These are phyloP conservation scores for Escallonia herrerae DNA, from an alignment of 129 eudicot species.

Conservation along the genomic window DNA sequence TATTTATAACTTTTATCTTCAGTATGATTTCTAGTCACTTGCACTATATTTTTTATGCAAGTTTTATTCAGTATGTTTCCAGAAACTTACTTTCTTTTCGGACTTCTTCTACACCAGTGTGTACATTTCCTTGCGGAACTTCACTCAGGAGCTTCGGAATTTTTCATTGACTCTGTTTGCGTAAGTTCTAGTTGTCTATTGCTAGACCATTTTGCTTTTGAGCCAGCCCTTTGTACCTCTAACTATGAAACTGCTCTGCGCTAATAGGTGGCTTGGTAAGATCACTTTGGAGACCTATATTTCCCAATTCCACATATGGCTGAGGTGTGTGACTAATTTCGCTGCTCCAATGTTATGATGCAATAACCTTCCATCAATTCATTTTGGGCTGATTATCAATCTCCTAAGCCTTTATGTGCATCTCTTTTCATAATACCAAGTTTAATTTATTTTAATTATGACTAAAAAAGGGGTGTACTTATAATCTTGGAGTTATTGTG, in stretches of 20 bases:
- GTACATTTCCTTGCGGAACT: conserved; percentile 86
- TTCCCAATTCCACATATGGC: conserved; percentile 96
- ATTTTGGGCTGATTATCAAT: too few species aligned
- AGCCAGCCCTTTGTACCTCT: not conserved
- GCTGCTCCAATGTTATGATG: not conserved
- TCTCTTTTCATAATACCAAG: too few species aligned
- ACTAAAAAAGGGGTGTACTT: too few species aligned
- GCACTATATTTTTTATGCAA: too few species aligned
- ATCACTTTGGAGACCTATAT: conserved; percentile 87
- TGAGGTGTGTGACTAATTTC: conserved; percentile 40
- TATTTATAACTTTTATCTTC: not conserved
- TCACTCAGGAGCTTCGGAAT: conserved; percentile 74
- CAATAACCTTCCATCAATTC: too few species aligned
- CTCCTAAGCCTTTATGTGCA: too few species aligned
- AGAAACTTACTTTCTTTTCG: not conserved
- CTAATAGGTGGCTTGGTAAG: conserved; percentile 86
- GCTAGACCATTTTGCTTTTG: not conserved
- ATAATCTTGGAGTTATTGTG: too few species aligned
- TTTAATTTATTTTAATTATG: too few species aligned
- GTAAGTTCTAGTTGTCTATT: conserved; percentile 36
- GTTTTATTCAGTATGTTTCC: not conserved
- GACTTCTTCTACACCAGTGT: conserved; percentile 48
- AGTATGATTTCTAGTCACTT: not conserved
- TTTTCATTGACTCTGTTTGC: conserved; percentile 85
- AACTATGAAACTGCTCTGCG: conserved; percentile 4